Percentiles rank a stretch among this genome's conserved stretches.
These are phyloP conservation scores for Begonia fuchsioides DNA, from an alignment of 306 rosid genomes.

Conservation along the genomic window DNA sequence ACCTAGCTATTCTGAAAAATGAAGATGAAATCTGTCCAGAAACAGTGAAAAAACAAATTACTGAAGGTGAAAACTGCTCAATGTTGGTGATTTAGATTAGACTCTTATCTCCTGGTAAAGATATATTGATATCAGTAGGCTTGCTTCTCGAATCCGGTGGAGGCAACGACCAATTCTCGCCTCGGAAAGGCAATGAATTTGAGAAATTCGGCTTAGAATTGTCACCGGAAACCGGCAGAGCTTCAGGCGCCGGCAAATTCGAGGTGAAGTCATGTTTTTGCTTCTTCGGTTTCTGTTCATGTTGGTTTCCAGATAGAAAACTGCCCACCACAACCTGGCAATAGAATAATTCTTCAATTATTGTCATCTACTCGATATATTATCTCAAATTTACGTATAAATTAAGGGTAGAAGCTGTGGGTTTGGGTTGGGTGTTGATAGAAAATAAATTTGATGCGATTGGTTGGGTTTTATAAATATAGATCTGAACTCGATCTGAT, in stretches of 20 bases:
- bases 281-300: conserved; percentile 61
- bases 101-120: conserved; percentile 16
- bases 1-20: no score
- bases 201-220: conserved; percentile 44
- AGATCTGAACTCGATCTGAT: no score
- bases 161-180: conserved; percentile 58
- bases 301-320: conserved; percentile 85
- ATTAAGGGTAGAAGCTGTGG: no score
- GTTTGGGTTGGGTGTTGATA: no score
- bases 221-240: conserved; percentile 45
- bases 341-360: no score
- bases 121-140: conserved; percentile 55
- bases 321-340: conserved; percentile 92
- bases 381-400: no score
- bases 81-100: conserved; percentile 21
- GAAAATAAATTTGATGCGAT: no score
- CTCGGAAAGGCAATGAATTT: conserved; percentile 32
- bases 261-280: conserved; percentile 43
- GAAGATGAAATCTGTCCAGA: no score
- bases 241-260: conserved; percentile 29
- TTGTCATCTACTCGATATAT: no score
- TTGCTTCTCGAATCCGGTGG: conserved; percentile 42
- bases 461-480: no score
- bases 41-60: conserved; percentile 15
- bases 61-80: conserved; percentile 16